A percentile compares a stretch with the other conserved stretches of the same genome.
These are phyloP conservation scores for Lecanicillium sp. DNA, from an alignment of 2,329 filamentous ascomycete genomes.

Conservation along the genomic window DNA sequence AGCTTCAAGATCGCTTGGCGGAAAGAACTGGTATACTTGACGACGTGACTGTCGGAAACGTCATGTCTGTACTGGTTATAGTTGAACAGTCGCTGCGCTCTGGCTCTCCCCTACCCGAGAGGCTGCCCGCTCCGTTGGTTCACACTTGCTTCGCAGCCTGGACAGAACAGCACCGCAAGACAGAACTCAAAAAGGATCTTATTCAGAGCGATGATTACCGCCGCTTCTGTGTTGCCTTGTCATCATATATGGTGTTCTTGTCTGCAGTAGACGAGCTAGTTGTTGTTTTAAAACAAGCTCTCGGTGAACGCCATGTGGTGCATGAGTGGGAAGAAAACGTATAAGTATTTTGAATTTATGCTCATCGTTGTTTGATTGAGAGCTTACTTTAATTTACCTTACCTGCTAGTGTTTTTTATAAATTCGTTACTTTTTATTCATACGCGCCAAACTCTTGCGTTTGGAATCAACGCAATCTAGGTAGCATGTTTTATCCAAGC, in stretches of 20 bases:
- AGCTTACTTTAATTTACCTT: too few species aligned
- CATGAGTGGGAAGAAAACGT: conserved; percentile 7
- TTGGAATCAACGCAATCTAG: too few species aligned
- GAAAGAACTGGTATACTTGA: conserved; percentile 30
- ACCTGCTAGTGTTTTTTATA: too few species aligned
- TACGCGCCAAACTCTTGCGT: too few species aligned
- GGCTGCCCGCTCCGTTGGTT: conserved; percentile 37
- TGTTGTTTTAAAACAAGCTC: conserved; percentile 29
- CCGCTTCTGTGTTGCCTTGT: conserved; percentile 36
- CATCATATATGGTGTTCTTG: conserved; percentile 34
- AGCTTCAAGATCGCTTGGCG: conserved; percentile 30
- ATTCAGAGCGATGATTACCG: conserved; percentile 34
- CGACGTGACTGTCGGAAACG: conserved; percentile 34
- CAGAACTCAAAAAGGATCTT: conserved; percentile 22
- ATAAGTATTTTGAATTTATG: too few species aligned
- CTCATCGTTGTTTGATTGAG: too few species aligned
- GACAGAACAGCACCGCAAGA: conserved; percentile 10
- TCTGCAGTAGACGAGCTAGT: conserved; percentile 35
- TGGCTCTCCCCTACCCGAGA: conserved; percentile 36
- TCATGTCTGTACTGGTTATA: conserved; percentile 40
- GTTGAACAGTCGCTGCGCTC: conserved; percentile 38
- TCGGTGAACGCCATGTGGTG: conserved; percentile 30
- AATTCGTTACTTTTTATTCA: too few species aligned
- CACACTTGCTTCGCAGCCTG: conserved; percentile 23
- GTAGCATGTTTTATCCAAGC: too few species aligned